Percentiles rank a stretch among this genome's conserved stretches.
Conservation (phyloP, 179 eudicot species). For the Silene coronaria region DNA sequence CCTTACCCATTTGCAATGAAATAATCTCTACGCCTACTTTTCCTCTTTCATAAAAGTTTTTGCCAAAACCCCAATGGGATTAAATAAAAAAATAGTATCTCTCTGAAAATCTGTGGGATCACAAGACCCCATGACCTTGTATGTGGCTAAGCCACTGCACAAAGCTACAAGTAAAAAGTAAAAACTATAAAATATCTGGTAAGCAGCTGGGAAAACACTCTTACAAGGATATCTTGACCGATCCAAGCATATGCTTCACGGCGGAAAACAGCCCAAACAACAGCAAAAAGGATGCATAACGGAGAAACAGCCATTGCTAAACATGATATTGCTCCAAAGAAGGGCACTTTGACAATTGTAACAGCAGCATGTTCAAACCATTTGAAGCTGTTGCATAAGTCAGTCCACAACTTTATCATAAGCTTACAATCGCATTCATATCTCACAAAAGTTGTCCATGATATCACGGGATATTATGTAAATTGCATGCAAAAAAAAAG, state of each 20-base stretch:
- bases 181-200: not conserved
- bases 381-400: constrained; percentile 55
- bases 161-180: not conserved
- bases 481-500: not conserved
- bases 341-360: constrained; percentile 67
- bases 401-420: not conserved
- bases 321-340: constrained; percentile 79
- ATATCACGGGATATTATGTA: not conserved
- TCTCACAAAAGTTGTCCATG: not conserved
- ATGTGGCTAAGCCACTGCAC: too few relatives aligned
- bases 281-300: constrained; percentile 79
- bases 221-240: constrained; percentile 98
- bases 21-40: too few relatives aligned
- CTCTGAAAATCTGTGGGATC: too few relatives aligned
- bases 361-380: constrained; percentile 73
- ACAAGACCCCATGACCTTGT: too few relatives aligned
- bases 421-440: not conserved
- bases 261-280: constrained; percentile 83
- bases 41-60: too few relatives aligned
- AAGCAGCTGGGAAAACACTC: constrained; percentile 23
- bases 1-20: too few relatives aligned
- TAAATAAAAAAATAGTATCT: too few relatives aligned
- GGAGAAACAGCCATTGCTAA: constrained; percentile 76
- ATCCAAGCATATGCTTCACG: constrained; percentile 76
- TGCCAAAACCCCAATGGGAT: too few relatives aligned